Conservation (phyloP, 2,329 filamentous ascomycete genomes). For the Cercospora brassicicola region DNA sequence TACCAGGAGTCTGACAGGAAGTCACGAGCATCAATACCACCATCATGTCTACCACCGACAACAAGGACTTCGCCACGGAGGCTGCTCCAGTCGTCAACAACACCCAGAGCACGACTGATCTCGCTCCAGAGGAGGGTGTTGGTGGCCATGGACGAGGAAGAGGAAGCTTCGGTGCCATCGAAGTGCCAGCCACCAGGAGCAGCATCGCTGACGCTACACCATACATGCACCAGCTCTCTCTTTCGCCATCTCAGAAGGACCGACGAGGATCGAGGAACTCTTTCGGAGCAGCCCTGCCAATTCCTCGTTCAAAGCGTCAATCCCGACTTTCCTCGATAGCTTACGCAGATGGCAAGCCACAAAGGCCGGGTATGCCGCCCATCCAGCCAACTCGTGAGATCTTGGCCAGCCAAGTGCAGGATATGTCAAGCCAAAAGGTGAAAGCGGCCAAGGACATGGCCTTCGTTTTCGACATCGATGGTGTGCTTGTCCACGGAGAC, state of each 20-base stretch:
- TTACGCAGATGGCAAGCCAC: conserved; percentile 47
- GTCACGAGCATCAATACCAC: conserved; percentile 16
- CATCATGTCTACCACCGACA: conserved; percentile 63
- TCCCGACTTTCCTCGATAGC: conserved; percentile 66
- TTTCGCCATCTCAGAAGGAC: conserved; percentile 66
- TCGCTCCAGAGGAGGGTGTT: conserved; percentile 24
- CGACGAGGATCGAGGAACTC: conserved; percentile 71
- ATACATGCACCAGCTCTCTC: conserved; percentile 72
- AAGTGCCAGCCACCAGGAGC: conserved; percentile 68
- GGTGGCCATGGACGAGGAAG: conserved; percentile 26
- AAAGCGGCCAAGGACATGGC: conserved; percentile 74
- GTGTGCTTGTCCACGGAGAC: conserved; percentile 72
- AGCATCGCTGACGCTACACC: conserved; percentile 66
- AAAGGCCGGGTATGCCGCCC: conserved; percentile 58
- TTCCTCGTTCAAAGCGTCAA: conserved; percentile 68
- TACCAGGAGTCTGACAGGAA: not conserved
- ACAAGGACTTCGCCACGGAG: conserved; percentile 55
- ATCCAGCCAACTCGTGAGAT: conserved; percentile 66
- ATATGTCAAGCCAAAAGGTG: conserved; percentile 65
- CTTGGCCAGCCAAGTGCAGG: conserved; percentile 68
- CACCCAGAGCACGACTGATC: conserved; percentile 36
- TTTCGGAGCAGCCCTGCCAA: conserved; percentile 70
- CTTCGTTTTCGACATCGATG: conserved; percentile 77
- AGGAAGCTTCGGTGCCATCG: conserved; percentile 53
- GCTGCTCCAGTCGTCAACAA: conserved; percentile 40